Evolutionary conservation across 2,329 filamentous ascomycete genomes (phyloP), one percentile per base, ranked within the genome.

Genomic region (Dothidotthia symphoricarpi): DNA sequence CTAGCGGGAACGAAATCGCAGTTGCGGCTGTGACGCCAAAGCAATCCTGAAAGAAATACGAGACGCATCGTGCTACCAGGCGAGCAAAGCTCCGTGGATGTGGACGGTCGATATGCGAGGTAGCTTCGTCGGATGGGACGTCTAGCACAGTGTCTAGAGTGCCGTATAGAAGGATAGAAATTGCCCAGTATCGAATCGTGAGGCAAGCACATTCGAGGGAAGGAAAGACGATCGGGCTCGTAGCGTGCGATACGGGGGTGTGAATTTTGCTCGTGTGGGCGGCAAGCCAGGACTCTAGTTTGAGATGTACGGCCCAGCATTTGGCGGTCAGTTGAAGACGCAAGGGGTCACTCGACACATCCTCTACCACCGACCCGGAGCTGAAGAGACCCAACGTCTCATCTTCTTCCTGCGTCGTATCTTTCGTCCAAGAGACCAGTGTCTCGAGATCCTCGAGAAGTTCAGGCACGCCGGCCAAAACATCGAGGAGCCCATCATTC

Each of bases 401-500:
- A 5, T 22, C 19, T 22, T 22, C 19, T 22, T 22, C 19, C 19
- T 22, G 19, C 5, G 19, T 22, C 9, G 5, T 22, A 22, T 22
- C 28, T n/a, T 29, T 28, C 4, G 24, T 22, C 6, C 26, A 32
- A 12, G 36, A 30, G 7, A 32, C 37, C 2, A 60, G 19, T 16
- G 28, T 42, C 27, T 68, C 63, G 1, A 65, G 40, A 2, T 54
- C 47, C 38, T 58, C 57, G 3, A 67, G 37, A 8, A 67, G 38
- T 15, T 53, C 56, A 1, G 65, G 66, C 6, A 68, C 38, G 3
- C 50, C 45, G 6, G 57, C 56, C 7, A 64, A 39, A 10, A 66
- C 54, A 36, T 68, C 64, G 5, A 67, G 35, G 14, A 69, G 48
- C 3, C 39, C 40, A 36, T 69, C 66, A 22, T 62, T 59, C 16